Evolutionary conservation across 768 basidiomycete genomes (phyloP).

Genomic region (Clitopilus passeckerianus): DNA sequence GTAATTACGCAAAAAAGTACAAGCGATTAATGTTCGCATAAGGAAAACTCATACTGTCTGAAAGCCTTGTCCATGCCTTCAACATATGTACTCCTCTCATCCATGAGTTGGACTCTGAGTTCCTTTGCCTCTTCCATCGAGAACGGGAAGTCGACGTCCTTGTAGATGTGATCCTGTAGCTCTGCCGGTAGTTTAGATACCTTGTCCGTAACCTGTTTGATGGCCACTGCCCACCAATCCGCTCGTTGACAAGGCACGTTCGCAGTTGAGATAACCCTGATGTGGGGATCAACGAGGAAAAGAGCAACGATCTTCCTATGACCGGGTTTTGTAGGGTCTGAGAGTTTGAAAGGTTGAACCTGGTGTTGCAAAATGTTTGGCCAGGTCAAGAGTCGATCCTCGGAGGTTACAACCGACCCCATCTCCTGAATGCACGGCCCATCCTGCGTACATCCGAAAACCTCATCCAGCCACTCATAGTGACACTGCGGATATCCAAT

Average conservation of each 20-base stretch:
- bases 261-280: slow-evolving; percentile 6
- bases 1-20: background rate
- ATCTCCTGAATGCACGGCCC: slow-evolving; percentile 20
- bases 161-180: slow-evolving; percentile 16
- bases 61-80: slow-evolving; percentile 8
- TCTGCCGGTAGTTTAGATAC: slow-evolving; percentile 17
- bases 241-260: slow-evolving; percentile 5
- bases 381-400: slow-evolving; percentile 32
- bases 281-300: slow-evolving; percentile 15
- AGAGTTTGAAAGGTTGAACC: slow-evolving; percentile 30
- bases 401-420: slow-evolving; percentile 26
- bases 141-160: slow-evolving; percentile 19
- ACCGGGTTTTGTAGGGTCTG: slow-evolving; percentile 28
- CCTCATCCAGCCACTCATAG: slow-evolving; percentile 19
- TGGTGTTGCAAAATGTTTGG: slow-evolving; percentile 38
- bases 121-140: slow-evolving; percentile 19
- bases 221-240: slow-evolving; percentile 20
- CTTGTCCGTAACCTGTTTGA: slow-evolving; percentile 3
- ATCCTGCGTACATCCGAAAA: slow-evolving; percentile 20
- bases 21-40: slow-evolving; percentile 17
- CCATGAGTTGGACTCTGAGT: slow-evolving; percentile 21
- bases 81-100: slow-evolving; percentile 21
- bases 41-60: slow-evolving; percentile 7
- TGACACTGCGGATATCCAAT: slow-evolving; percentile 18
- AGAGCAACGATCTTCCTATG: slow-evolving; percentile 35